Evolutionary conservation across 768 basidiomycete genomes (phyloP).

Genomic region (Termitomyces sp.): DNA sequence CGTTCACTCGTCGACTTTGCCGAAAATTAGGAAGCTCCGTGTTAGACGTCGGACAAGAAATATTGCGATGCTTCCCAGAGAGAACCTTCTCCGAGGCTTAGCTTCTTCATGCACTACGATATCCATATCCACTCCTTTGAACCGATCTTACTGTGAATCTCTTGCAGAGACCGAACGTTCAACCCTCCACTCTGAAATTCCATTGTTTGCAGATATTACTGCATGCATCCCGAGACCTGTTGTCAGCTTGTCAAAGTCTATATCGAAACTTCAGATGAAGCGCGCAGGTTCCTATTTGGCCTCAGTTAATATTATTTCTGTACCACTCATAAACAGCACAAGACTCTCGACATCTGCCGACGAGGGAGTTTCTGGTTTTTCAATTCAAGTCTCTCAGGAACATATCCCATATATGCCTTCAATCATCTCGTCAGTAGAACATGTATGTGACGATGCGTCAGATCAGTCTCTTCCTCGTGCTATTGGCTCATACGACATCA

Average conservation of each 20-base stretch:
- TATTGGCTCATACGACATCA: slow-evolving; percentile 9
- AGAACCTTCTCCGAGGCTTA: neutral
- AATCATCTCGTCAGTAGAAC: neutral
- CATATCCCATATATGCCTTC: slow-evolving; percentile 2
- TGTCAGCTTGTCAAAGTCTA: neutral
- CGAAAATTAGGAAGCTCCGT: neutral
- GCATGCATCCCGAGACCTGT: slow-evolving; percentile 5
- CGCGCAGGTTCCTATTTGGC: neutral
- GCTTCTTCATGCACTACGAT: neutral
- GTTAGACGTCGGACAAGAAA: neutral
- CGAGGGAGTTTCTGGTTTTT: neutral
- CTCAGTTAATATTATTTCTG: neutral
- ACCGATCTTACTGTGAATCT: neutral
- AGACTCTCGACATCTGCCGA: neutral
- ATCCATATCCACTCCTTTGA: neutral
- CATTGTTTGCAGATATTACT: slow-evolving; percentile 9
- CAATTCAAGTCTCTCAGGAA: neutral
- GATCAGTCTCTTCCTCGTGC: neutral
- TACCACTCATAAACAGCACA: neutral
- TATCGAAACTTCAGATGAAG: neutral
- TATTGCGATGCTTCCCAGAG: neutral
- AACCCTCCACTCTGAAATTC: slow-evolving; percentile 2
- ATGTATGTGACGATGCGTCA: neutral
- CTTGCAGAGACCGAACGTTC: slow-evolving; percentile 7
- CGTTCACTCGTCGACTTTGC: neutral